These are phyloP conservation scores for Sodiomyces alkalinus DNA, from an alignment of 2,329 filamentous ascomycete species.

Conservation along the genomic window DNA sequence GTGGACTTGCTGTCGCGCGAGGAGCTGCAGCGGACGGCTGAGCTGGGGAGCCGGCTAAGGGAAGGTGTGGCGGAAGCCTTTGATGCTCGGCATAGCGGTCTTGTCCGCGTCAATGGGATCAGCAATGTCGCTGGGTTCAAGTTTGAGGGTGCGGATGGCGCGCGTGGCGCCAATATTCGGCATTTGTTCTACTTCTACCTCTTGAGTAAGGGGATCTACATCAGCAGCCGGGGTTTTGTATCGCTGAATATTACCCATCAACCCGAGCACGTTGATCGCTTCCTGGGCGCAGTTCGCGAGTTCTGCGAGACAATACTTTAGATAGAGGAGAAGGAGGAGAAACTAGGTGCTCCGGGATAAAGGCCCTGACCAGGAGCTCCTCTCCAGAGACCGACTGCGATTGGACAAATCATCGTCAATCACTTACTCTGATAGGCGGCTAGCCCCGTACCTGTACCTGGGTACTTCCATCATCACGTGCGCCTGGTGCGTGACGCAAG, in stretches of 20 bases:
- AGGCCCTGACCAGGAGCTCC: too few relatives aligned
- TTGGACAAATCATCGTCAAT: too few relatives aligned
- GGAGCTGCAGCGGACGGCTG: slow-evolving; percentile 4
- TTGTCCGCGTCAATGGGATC: slow-evolving; percentile 4
- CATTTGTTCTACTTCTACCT: slow-evolving; percentile 7
- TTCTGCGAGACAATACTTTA: slow-evolving; percentile 4
- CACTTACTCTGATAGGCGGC: too few relatives aligned
- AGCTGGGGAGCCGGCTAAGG: slow-evolving; percentile 3
- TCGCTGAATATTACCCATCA: slow-evolving; percentile 6
- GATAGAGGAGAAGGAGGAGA: too few relatives aligned
- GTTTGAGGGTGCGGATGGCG: slow-evolving; percentile 3
- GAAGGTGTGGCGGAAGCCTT: slow-evolving; percentile 2
- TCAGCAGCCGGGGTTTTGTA: slow-evolving; percentile 6
- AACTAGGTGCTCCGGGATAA: too few relatives aligned
- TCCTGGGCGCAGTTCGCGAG: background rate
- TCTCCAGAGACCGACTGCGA: too few relatives aligned
- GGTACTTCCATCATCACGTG: too few relatives aligned
- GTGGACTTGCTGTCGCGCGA: slow-evolving; percentile 5
- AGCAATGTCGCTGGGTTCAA: slow-evolving; percentile 6
- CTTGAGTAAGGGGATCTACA: slow-evolving; percentile 4
- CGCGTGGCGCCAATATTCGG: background rate
- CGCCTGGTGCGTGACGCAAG: too few relatives aligned
- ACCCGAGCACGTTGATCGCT: slow-evolving; percentile 2
- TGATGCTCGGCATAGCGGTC: background rate
- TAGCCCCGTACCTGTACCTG: too few relatives aligned